Evolutionary conservation across 176 grass and related monocot species (phyloP), one percentile per base, ranked within the genome.

Genomic region (Oryza brachyantha): DNA sequence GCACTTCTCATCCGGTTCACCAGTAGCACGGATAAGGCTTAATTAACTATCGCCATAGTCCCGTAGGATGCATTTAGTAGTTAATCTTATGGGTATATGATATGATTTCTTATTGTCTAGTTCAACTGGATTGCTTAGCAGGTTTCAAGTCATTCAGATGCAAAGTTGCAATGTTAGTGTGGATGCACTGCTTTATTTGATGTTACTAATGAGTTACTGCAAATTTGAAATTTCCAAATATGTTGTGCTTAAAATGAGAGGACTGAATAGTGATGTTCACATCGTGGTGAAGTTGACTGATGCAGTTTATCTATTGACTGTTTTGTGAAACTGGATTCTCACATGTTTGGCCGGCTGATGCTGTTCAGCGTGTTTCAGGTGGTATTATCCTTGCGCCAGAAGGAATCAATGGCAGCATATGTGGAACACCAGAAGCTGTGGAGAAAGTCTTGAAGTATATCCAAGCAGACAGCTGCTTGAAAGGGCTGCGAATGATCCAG

Each of bases 331-430:
- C 7, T 35, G 8, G 22, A 57, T 10, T 45, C 74, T 87, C 70
- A 79, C 61, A 66, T 79, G 45, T 66, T 77, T 84, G 60, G 61
- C 38, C 60, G 21, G 36, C 77, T 86, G 66, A 80, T 91, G 38
- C 22, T 91, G 55, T 72, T 86, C 90, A 95, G 96, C 83, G 81
- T 85, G 90, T 98, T 89, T 98, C 92, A 98, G 96, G 96, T 73
- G 96, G 96, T 46, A 91, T 98, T 73, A 98, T 98, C 64, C 90
- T 98, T 86, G 96, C 92, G 42, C 90, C 90, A 40, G 96, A 98
- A 59, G 96, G 96, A 40, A 93, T 98, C 63, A 98, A 98, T 34
- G 96, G 92, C 64, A 98, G 92, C 80, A 78, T 98, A 75, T 98
- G 92, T 78, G 96, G 96, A 75, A 83, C 81, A 48, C 83, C 54